Base-by-base conservation (phyloP, 1,284 basidiomycete species). In the Boletus holoroseus region DNA sequence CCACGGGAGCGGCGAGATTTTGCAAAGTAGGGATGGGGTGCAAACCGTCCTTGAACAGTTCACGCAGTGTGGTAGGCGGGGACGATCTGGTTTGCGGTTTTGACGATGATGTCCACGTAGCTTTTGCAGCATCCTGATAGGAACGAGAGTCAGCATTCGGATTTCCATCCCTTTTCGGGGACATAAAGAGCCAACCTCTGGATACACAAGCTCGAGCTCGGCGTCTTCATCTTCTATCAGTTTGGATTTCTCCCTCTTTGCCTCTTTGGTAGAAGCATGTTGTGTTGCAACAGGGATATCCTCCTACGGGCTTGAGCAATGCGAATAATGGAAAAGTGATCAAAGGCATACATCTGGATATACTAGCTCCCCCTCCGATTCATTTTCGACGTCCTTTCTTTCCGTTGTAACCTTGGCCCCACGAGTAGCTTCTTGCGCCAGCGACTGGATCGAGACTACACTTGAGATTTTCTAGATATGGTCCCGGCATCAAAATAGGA, bases 341-440 rank as follows among this genome's bases (percentile, higher is more conserved):
- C 13, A 13, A 26, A 31, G 26, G 11, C 55, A 20, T 26, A 66
- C 61, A 15, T 61, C 58, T 13, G 63, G 61, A 47, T 66, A 66
- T 1, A 52, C 16, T 2, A 62, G 35, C n/a, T 64, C 55, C 3
- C 52, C 7, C n/a, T 62, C 53, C 40, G 24, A n/a, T 7, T 49
- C 58, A n/a, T 47, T 35, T 2, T 50, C 48, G n/a, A 11, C n/a
- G n/a, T 28, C 5, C 41, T 18, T 13, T 6, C 5, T 7, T 11
- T 37, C 44, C 24, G 32, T 18, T 18, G 40, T 7, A 2, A 5
- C 18, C 24, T n/a, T 22, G 2, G 39, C n/a, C 4, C 13, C 12
- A 2, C 3, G 20, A 24, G 15, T 24, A 13, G 35, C 28, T 16
- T 32, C 36, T 11, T 8, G 41, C 41, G 31, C 24, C 30, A 30